Evolutionary conservation across 139 green algal species (phyloP).

Genomic region (Coelastrella sp.): DNA sequence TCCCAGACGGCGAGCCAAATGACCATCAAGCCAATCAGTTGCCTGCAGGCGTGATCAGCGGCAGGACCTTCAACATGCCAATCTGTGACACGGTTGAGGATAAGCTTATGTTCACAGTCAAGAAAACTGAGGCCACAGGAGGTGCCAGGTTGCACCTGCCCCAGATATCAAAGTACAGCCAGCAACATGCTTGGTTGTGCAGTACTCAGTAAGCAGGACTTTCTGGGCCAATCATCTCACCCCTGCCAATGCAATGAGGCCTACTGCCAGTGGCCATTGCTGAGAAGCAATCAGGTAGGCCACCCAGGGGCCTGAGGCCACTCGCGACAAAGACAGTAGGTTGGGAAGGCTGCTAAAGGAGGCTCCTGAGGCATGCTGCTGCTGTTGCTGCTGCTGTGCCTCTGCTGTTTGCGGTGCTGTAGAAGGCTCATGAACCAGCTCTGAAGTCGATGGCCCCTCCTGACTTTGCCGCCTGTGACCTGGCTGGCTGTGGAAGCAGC

Average conservation of each 20-base stretch:
- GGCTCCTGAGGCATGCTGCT: constrained; percentile 1
- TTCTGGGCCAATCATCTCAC: constrained; percentile 41
- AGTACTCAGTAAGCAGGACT: too few species aligned
- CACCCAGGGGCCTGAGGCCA: constrained; percentile 51
- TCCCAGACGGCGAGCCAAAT: constrained; percentile 65
- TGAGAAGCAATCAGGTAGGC: constrained; percentile 54
- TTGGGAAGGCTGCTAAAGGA: constrained; percentile 52
- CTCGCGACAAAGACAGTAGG: constrained; percentile 55
- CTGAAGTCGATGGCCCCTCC: neutral
- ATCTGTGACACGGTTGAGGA: too few species aligned
- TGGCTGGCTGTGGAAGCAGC: neutral
- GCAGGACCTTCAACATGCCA: too few species aligned
- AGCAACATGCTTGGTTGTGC: too few species aligned
- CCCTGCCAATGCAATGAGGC: constrained; percentile 50
- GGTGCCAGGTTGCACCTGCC: too few species aligned
- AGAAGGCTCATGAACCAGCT: neutral
- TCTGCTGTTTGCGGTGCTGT: neutral
- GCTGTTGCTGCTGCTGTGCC: constrained; percentile 24
- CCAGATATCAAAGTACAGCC: too few species aligned
- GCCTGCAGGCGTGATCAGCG: constrained; percentile 44
- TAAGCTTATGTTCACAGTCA: too few species aligned
- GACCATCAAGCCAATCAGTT: constrained; percentile 90
- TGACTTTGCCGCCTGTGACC: neutral
- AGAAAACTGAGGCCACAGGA: too few species aligned
- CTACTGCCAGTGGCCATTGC: constrained; percentile 54